A percentile compares a stretch with the other conserved stretches of the same genome.
Conservation (phyloP, 495 filamentous ascomycete genomes). For the Viridothelium virens region DNA sequence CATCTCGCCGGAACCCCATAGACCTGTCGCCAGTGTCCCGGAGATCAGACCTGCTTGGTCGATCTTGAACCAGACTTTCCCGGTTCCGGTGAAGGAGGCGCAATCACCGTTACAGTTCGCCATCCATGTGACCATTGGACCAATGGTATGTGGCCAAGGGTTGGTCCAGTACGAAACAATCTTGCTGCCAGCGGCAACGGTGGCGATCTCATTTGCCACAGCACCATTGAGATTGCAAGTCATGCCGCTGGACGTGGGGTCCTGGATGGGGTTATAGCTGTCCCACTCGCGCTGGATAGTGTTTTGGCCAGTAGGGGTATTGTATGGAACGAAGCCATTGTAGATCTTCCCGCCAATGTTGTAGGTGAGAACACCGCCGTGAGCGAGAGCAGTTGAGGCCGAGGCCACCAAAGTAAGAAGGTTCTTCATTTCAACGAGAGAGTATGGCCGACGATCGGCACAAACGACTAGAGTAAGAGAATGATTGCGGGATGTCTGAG, state of each 20-base stretch:
- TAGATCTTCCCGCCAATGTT: conserved; percentile 46
- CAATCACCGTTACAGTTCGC: conserved; percentile 65
- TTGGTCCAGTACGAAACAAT: conserved; percentile 44
- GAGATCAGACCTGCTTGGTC: conserved; percentile 52
- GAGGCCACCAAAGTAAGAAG: neutral
- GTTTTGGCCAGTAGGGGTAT: conserved; percentile 39
- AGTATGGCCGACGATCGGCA: too few relatives aligned
- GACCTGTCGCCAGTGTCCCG: conserved; percentile 43
- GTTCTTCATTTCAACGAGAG: neutral
- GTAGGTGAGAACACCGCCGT: conserved; percentile 53
- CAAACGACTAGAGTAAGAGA: too few relatives aligned
- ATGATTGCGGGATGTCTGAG: too few relatives aligned
- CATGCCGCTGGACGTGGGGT: conserved; percentile 40
- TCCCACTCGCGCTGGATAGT: conserved; percentile 63
- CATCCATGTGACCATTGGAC: conserved; percentile 68
- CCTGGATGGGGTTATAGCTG: conserved; percentile 39
- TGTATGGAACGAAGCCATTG: conserved; percentile 47
- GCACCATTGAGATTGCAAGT: conserved; percentile 49
- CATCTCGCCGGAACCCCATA: conserved; percentile 61
- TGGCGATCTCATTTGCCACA: conserved; percentile 39
- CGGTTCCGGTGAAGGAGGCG: conserved; percentile 53
- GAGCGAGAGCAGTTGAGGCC: conserved; percentile 29
- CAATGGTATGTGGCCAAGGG: conserved; percentile 58
- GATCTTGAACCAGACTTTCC: conserved; percentile 71
- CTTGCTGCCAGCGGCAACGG: conserved; percentile 40